Evolutionary conservation across 371 early-diverging fungal genomes (phyloP), one percentile per base, ranked within the genome.

Genomic region (Mortierella sp.): DNA sequence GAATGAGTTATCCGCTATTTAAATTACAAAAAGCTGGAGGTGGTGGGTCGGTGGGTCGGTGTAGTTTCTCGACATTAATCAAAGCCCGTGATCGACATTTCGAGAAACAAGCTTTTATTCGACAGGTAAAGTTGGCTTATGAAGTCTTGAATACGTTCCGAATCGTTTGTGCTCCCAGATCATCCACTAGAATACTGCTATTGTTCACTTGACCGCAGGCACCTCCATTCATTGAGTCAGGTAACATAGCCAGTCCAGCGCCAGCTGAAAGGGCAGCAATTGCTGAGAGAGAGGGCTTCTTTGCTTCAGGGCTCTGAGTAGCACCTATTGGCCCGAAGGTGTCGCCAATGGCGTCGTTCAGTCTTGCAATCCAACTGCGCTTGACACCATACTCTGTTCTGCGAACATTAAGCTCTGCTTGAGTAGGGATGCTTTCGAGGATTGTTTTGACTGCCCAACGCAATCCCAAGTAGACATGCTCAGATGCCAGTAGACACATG

Each of bases 311-410:
- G 30, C 4, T 30, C 30, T 4, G 30, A 30, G 30, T 30, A 30
- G 2, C 30, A 30, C 30, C 4, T 49, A 37, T 26, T 6, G 64
- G 24, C 24, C 35, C 47, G 35, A 54, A 6, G 2, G 65, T 63
- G n/a, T 40, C 11, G 9, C 68, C 77, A 28, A 64, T 54, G 6
- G 60, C 68, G 9, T 61, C 47, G 37, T 68, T 77, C 68, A 77
- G 26, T 11, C 72, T 55, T 22, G 68, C 51, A 3, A 77, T 55
- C 77, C 77, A 77, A 32, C 62, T 68, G 8, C 72, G 57, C 40
- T 64, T 73, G 24, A 79, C 68, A 39, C 68, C 72, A 54, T 75
- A 75, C 64, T 75, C 80, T 37, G 68, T 70, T 39, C 66, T 67
- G 49, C 68, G 66, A 16, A 64, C 65, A 1, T 37, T 30, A 10